Conservation (phyloP, 176 grass and related monocot genomes). For the Triticum timopheevii region DNA sequence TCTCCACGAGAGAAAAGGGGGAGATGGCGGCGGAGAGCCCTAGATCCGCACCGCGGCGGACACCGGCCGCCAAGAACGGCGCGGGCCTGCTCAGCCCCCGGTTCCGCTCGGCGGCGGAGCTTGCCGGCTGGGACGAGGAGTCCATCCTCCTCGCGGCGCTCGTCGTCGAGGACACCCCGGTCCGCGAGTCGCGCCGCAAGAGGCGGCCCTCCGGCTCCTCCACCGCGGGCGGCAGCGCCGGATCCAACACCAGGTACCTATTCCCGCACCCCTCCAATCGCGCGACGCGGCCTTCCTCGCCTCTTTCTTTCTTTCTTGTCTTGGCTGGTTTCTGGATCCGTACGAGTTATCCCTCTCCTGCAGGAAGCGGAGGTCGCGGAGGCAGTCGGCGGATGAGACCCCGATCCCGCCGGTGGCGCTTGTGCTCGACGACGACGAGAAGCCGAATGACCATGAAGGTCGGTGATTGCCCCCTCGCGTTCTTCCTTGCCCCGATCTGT, state of each 20-base stretch:
- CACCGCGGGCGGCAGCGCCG: conserved; percentile 32
- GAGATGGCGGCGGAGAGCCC: conserved; percentile 41
- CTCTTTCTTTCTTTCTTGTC: background rate
- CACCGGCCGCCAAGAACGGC: conserved; percentile 38
- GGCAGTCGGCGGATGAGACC: conserved; percentile 18
- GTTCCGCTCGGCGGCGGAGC: conserved; percentile 76
- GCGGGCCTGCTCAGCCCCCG: conserved; percentile 59
- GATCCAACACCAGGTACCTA: conserved; percentile 56
- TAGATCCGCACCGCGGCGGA: background rate
- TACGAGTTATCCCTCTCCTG: background rate
- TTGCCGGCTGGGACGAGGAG: conserved; percentile 95
- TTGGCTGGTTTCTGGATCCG: background rate
- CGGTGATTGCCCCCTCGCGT: background rate
- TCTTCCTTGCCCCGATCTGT: background rate
- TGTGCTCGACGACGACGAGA: conserved; percentile 67
- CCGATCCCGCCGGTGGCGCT: conserved; percentile 57
- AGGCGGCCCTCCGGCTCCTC: conserved; percentile 45
- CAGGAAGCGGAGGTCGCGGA: conserved; percentile 70
- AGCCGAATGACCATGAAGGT: background rate
- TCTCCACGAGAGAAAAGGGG: background rate
- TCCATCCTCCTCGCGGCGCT: conserved; percentile 71
- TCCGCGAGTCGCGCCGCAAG: conserved; percentile 78
- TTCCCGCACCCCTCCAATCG: background rate
- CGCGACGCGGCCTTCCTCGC: background rate
- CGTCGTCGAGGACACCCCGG: conserved; percentile 93